phyloP scores from a whole-genome alignment of 805 yeast genomes.

The Vanderwaltozyma tropicalis region DNA sequence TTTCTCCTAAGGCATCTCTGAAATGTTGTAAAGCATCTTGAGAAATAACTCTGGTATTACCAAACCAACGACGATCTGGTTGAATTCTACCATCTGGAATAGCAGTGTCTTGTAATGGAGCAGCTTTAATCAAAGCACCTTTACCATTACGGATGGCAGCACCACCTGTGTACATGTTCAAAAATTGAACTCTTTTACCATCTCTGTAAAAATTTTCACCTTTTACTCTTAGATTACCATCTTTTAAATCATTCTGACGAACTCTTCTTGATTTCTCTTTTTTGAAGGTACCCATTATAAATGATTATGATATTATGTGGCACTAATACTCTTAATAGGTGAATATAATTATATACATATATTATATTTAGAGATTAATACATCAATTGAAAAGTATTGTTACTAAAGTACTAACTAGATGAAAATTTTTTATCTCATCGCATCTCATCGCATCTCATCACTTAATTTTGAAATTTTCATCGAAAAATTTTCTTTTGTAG shows the following conservation, averaged over 20 bases:
- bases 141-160: constrained; percentile 75
- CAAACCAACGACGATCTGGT: constrained; percentile 96
- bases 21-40: constrained; percentile 93
- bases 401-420: not conserved
- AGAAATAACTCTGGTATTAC: constrained; percentile 92
- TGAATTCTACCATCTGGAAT: constrained; percentile 88
- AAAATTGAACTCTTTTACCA: constrained; percentile 81
- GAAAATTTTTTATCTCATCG: constrained; percentile 2
- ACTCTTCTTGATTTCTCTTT: constrained; percentile 82
- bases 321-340: no score
- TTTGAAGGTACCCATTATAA: constrained; percentile 82
- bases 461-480: not conserved
- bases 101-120: constrained; percentile 77
- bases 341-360: not conserved
- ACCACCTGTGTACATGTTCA: constrained; percentile 90
- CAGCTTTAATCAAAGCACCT: constrained; percentile 83
- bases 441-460: constrained; percentile 3
- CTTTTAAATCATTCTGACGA: constrained; percentile 72
- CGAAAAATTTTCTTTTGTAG: no score
- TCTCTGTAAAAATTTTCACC: constrained; percentile 96
- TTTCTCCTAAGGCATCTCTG: constrained; percentile 86
- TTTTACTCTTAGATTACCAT: constrained; percentile 85
- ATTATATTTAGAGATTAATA: not conserved
- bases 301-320: not conserved
- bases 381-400: not conserved